Evolutionary conservation across 2,329 filamentous ascomycete genomes (phyloP), one percentile per base, ranked within the genome.

Genomic region (Phialemoniopsis sp.): DNA sequence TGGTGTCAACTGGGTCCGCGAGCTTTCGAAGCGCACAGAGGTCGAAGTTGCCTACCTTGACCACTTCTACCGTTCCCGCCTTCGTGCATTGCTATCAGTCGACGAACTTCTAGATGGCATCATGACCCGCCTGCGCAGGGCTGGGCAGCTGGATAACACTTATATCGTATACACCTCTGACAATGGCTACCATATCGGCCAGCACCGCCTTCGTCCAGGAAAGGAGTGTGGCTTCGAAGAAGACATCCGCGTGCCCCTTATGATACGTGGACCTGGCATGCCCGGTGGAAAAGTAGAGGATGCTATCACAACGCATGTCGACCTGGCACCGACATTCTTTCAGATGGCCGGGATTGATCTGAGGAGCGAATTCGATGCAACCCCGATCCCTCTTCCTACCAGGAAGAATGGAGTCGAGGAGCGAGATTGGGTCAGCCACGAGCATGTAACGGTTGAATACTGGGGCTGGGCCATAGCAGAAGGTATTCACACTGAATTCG

Each of bases 361-460:
- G 3, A 62, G 67, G 0, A 49, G 57, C 0, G 72, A 76, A 30
- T 76, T 78, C 44, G 76, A 80, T 45, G 75, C 73, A 1, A 54
- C 58, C 2, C 56, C 70, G 0, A 70, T 79, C 29, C n/a, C n/a
- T n/a, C n/a, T n/a, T n/a, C n/a, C n/a, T n/a, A n/a, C n/a, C n/a
- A n/a, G n/a, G n/a, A n/a, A n/a, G n/a, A n/a, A n/a, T n/a, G n/a
- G n/a, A n/a, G 37, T 55, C 28, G 40, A 48, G 18, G 37, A 43
- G 3, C 52, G 56, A 4, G 36, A 39, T n/a, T 38, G 34, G 1
- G 39, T 44, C 1, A 59, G 63, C 13, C 63, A 70, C 15, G 78
- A 82, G 49, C 76, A 80, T 47, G 73, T 78, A 13, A 73, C 70
- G 1, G 68, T 80, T 3, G 77, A 81, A 49, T 80, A 65, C 45